Percentiles rank a stretch among this genome's conserved stretches.
These are phyloP conservation scores for Stagonosporopsis tanaceti DNA, from an alignment of 2,329 filamentous ascomycete species.

Conservation along the genomic window DNA sequence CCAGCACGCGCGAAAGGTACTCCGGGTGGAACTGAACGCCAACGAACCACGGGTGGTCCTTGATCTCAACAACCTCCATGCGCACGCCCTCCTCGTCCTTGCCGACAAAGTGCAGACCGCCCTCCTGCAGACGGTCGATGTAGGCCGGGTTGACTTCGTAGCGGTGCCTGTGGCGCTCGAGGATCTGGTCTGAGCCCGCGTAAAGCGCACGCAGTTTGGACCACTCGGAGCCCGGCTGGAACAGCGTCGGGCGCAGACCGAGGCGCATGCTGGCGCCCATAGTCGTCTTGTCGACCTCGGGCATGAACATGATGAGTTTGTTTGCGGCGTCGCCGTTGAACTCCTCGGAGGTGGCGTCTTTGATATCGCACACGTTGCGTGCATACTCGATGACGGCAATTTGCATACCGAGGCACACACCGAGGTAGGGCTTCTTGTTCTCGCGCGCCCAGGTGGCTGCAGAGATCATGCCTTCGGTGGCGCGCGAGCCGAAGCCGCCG, in stretches of 20 bases:
- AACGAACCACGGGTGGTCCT: conserved; percentile 85
- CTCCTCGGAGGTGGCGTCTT: conserved; percentile 64
- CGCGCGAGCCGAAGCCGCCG: conserved; percentile 82
- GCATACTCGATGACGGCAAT: conserved; percentile 90
- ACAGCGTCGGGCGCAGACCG: conserved; percentile 75
- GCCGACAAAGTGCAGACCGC: conserved; percentile 77
- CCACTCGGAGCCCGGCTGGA: conserved; percentile 80
- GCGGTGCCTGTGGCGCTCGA: conserved; percentile 84
- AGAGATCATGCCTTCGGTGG: conserved; percentile 88
- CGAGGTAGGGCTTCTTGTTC: conserved; percentile 81
- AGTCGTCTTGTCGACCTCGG: conserved; percentile 78
- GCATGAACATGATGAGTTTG: conserved; percentile 88
- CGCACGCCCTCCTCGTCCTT: conserved; percentile 80
- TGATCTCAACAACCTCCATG: conserved; percentile 84
- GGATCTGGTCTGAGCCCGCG: conserved; percentile 58
- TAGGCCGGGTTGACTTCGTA: conserved; percentile 90
- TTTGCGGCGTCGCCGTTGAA: conserved; percentile 68
- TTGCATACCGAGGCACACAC: conserved; percentile 93
- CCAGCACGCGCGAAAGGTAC: conserved; percentile 77
- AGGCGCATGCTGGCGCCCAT: conserved; percentile 89
- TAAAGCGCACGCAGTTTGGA: conserved; percentile 80
- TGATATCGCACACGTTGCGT: conserved; percentile 74
- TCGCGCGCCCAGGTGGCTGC: conserved; percentile 88
- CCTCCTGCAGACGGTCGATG: conserved; percentile 71
- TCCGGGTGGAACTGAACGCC: conserved; percentile 91